Evolutionary conservation across 495 filamentous ascomycete species (phyloP).

Genomic region (Recurvomyces mirabilis): DNA sequence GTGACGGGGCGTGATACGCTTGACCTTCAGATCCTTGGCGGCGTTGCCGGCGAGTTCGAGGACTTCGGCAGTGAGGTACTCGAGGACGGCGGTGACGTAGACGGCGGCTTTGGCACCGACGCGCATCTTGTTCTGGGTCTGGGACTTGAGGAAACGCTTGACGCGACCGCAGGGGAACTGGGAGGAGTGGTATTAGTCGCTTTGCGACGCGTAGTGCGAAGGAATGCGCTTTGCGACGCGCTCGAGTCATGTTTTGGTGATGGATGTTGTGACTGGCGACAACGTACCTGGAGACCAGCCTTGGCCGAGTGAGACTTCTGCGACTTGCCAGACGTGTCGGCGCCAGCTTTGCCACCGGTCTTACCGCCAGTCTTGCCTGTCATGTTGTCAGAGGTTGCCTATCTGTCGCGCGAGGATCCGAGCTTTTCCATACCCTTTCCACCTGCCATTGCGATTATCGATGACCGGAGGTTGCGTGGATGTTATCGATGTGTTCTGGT

Average conservation of each 20-base stretch:
- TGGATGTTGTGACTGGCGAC: background rate
- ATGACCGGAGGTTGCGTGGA: too few species aligned
- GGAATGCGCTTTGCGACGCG: constrained; percentile 15
- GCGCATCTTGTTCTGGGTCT: constrained; percentile 99
- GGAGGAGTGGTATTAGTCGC: constrained; percentile 2
- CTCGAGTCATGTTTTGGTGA: too few species aligned
- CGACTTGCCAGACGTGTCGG: constrained; percentile 63
- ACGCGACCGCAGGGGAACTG: constrained; percentile 99
- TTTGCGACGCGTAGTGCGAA: background rate
- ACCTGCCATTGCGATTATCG: constrained; percentile 29
- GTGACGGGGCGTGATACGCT: constrained; percentile 98
- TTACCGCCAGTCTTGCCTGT: constrained; percentile 75
- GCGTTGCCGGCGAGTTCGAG: constrained; percentile 96
- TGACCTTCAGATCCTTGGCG: constrained; percentile 98
- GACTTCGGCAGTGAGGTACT: constrained; percentile 97
- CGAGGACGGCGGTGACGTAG: constrained; percentile 95
- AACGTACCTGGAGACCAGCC: constrained; percentile 93
- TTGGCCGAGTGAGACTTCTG: constrained; percentile 98
- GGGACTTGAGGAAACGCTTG: constrained; percentile 98
- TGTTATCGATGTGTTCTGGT: too few species aligned
- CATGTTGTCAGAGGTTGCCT: constrained; percentile 10
- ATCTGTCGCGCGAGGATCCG: constrained; percentile 10
- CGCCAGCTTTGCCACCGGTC: constrained; percentile 59
- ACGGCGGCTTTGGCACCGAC: constrained; percentile 98
- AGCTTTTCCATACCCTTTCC: constrained; percentile 37